These are phyloP conservation scores for Talaromyces thailandensis DNA, from an alignment of 495 filamentous ascomycete genomes.

Conservation along the genomic window DNA sequence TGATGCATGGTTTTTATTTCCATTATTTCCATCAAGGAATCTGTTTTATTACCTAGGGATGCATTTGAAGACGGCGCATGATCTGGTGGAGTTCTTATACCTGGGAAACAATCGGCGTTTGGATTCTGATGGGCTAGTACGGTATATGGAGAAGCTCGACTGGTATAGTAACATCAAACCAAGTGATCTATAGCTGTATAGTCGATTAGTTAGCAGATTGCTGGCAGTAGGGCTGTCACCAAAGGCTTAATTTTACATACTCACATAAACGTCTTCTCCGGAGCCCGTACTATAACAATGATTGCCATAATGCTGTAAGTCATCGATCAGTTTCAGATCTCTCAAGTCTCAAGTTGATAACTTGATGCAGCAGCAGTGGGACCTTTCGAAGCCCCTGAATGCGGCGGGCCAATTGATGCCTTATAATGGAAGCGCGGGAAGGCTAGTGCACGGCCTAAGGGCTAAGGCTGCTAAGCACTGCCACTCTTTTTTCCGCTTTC, in stretches of 20 bases:
- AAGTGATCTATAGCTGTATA: neutral
- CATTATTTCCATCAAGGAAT: neutral
- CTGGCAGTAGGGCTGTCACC: neutral
- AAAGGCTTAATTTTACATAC: neutral
- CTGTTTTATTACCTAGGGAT: neutral
- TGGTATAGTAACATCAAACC: neutral
- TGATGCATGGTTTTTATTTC: constrained; percentile 6
- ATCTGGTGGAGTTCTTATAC: neutral
- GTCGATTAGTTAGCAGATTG: neutral
- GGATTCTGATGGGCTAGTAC: neutral
- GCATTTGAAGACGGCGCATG: constrained; percentile 6
- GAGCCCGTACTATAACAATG: neutral
- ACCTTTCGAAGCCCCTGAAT: neutral
- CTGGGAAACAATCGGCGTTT: neutral
- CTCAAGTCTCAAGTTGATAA: too few relatives aligned
- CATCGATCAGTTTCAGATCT: neutral
- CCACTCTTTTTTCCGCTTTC: neutral
- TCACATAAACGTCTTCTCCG: neutral
- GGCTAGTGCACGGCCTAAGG: neutral
- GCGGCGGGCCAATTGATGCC: neutral
- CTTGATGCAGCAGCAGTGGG: neutral
- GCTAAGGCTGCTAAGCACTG: neutral
- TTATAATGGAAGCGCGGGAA: neutral
- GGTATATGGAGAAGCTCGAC: neutral
- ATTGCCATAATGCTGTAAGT: neutral